A percentile compares a stretch with the other conserved stretches of the same genome.
Conservation (phyloP, 768 basidiomycete species). For the Amanita rimosa region DNA sequence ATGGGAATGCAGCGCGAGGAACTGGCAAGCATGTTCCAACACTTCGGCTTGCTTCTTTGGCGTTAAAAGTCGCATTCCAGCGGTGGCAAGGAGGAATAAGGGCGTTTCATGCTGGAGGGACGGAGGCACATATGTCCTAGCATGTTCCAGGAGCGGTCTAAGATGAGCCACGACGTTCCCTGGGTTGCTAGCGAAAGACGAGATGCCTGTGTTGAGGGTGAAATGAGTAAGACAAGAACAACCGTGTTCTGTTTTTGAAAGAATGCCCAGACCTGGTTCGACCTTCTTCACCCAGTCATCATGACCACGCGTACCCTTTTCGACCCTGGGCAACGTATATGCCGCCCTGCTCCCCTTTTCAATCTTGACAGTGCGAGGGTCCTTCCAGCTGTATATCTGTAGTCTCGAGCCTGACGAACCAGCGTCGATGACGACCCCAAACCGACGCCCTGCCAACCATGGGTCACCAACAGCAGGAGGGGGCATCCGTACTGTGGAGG, state of each 20-base stretch:
- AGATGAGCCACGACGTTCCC: slow-evolving; percentile 67
- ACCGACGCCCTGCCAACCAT: slow-evolving; percentile 73
- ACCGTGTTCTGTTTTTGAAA: not conserved
- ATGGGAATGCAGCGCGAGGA: slow-evolving; percentile 61
- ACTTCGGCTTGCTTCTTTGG: slow-evolving; percentile 58
- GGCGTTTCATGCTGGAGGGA: slow-evolving; percentile 80
- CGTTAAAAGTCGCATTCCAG: slow-evolving; percentile 88
- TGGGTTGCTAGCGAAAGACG: slow-evolving; percentile 63
- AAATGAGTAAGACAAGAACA: not conserved
- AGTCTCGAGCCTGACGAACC: slow-evolving; percentile 94
- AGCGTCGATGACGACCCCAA: slow-evolving; percentile 95
- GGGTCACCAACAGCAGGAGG: slow-evolving; percentile 60
- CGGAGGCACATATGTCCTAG: slow-evolving; percentile 73
- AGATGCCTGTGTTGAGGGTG: slow-evolving; percentile 52
- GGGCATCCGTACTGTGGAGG: slow-evolving; percentile 31
- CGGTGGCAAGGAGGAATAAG: slow-evolving; percentile 89
- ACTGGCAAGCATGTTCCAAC: slow-evolving; percentile 66
- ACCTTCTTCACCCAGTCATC: slow-evolving; percentile 87
- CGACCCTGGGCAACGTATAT: slow-evolving; percentile 67
- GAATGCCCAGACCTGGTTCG: slow-evolving; percentile 66
- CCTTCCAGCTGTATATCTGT: slow-evolving; percentile 95
- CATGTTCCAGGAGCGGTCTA: slow-evolving; percentile 74
- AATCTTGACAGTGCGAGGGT: slow-evolving; percentile 47
- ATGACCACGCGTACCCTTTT: slow-evolving; percentile 76
- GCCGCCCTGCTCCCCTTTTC: slow-evolving; percentile 41